Evolutionary conservation across 768 basidiomycete genomes (phyloP).

Genomic region (Boletales sp.): DNA sequence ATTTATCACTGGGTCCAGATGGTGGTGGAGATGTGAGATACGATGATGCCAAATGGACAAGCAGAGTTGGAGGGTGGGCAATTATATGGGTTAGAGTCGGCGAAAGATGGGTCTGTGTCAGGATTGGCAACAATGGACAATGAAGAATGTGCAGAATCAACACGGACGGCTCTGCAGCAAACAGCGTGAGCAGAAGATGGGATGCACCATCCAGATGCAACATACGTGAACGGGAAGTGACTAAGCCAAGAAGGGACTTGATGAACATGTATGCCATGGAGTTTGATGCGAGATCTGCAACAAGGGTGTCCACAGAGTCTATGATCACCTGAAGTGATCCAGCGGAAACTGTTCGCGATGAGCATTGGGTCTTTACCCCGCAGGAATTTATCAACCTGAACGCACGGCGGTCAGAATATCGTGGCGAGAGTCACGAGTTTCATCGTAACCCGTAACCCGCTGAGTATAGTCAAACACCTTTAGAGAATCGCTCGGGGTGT

Average conservation of each 20-base stretch:
- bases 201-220: background rate
- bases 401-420: constrained; percentile 42
- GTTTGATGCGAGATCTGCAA: constrained; percentile 53
- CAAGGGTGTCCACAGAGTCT: constrained; percentile 69
- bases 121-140: constrained; percentile 48
- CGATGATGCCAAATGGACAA: constrained; percentile 62
- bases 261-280: constrained; percentile 54
- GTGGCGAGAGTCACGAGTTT: constrained; percentile 32
- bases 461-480: constrained; percentile 48
- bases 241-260: constrained; percentile 39
- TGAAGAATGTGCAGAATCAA: constrained; percentile 56
- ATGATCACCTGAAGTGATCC: constrained; percentile 61
- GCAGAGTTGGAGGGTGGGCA: constrained; percentile 67
- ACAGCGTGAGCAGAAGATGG: constrained; percentile 6
- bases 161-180: constrained; percentile 46
- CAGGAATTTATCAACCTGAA: constrained; percentile 27
- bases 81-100: constrained; percentile 59
- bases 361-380: background rate
- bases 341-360: constrained; percentile 32
- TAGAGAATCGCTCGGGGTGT: constrained; percentile 20
- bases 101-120: constrained; percentile 64
- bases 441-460: constrained; percentile 51
- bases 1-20: constrained; percentile 57
- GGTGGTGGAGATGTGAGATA: constrained; percentile 75
- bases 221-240: constrained; percentile 52